Percentiles rank a stretch among this genome's conserved stretches.
Conservation (phyloP, 2,329 filamentous ascomycete genomes). For the Aaosphaeria arxii region DNA sequence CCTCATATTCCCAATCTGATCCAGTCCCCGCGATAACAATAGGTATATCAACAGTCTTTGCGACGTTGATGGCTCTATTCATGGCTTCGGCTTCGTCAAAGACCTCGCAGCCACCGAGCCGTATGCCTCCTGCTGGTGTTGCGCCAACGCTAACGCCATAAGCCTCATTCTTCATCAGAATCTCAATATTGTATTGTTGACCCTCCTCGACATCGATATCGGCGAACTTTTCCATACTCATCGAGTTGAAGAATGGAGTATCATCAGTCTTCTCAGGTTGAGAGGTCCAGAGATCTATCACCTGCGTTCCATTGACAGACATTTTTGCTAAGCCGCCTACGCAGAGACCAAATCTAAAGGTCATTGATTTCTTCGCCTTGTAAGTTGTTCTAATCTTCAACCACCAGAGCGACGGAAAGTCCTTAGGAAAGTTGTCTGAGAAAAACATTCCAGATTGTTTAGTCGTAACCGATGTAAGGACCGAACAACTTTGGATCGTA, state of each 20-base stretch:
- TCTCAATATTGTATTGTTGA: neutral
- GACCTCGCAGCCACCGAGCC: neutral
- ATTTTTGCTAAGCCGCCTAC: neutral
- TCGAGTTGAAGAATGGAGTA: neutral
- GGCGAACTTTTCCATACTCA: neutral
- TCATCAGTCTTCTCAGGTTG: neutral
- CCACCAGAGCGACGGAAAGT: no score
- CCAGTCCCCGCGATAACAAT: slow-evolving; percentile 34
- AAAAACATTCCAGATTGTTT: no score
- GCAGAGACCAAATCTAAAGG: no score
- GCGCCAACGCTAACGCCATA: neutral
- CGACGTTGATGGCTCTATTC: neutral
- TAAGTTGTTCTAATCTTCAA: no score
- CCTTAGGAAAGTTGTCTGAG: no score
- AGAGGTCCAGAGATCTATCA: neutral
- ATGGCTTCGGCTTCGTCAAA: neutral
- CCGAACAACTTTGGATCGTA: no score
- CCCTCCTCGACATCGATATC: neutral
- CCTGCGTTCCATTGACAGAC: neutral
- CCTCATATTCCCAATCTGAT: slow-evolving; percentile 49
- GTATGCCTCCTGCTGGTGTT: neutral
- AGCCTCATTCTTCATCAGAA: neutral
- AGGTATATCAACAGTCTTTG: slow-evolving; percentile 24
- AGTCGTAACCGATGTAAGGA: no score
- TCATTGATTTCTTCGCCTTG: no score